A percentile compares a stretch with the other conserved stretches of the same genome.
phyloP scores from a whole-genome alignment of 2,329 filamentous ascomycete species.

The Chaetomium olivaceum region DNA sequence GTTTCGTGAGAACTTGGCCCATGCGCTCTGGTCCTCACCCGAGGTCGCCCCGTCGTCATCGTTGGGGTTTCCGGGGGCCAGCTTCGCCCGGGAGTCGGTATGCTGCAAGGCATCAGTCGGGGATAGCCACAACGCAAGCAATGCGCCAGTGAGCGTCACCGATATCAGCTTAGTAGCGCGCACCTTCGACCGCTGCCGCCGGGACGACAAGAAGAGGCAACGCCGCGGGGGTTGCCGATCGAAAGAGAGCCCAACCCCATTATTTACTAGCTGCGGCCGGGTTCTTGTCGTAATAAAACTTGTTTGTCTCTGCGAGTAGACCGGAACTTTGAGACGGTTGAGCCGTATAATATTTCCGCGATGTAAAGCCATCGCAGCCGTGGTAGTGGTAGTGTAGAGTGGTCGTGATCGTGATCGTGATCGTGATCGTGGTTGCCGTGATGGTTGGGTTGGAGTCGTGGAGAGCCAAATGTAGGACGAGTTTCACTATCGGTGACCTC shows the following conservation, averaged over 20 bases:
- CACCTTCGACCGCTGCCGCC: constrained; percentile 19
- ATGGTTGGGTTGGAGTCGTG: not conserved
- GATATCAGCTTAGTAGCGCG: constrained; percentile 35
- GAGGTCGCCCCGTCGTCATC: constrained; percentile 27
- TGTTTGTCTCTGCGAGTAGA: not conserved
- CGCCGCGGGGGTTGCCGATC: constrained; percentile 3
- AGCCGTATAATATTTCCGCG: constrained; percentile 5
- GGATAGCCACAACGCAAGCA: constrained; percentile 44
- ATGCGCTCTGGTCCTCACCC: constrained; percentile 40
- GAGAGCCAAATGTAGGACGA: not conserved
- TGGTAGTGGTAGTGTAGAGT: not conserved
- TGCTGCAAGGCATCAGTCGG: constrained; percentile 41
- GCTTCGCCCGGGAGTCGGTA: constrained; percentile 16
- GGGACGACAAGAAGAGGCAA: constrained; percentile 29
- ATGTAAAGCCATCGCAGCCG: constrained; percentile 9
- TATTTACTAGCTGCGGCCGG: not conserved
- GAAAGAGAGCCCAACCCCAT: constrained; percentile 3
- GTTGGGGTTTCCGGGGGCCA: constrained; percentile 11
- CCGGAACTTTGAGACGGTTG: not conserved
- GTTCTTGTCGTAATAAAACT: not conserved
- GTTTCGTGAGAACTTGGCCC: constrained; percentile 49
- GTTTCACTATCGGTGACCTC: not conserved
- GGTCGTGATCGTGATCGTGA: not conserved
- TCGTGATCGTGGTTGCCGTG: not conserved
- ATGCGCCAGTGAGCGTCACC: constrained; percentile 38